Evolutionary conservation across 257 asterid genomes (phyloP), one percentile per base, ranked within the genome.

Genomic region (Ilex asprella): DNA sequence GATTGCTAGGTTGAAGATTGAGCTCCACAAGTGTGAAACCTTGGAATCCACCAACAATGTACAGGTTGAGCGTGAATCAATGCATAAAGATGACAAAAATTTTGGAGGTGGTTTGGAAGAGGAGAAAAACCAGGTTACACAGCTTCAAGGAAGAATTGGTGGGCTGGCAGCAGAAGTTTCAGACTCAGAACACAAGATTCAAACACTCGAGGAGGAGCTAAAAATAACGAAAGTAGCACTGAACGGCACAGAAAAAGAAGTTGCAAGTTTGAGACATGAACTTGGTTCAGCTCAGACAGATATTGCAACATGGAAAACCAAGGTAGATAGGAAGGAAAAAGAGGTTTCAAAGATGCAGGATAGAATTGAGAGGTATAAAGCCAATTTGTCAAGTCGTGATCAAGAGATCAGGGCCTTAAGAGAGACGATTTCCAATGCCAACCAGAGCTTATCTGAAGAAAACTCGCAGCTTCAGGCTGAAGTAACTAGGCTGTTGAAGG

Each of bases 371-470:
- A 81, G 97, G 77, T 89, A 86, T 80, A 83, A 92, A 66, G 62
- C 72, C 30, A 89, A 71, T 75, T 77, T 92, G 16, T 73, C 96
- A 0, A 93, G 84, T 47, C 92, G 97, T 16, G 96, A 89, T 56
- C 93, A 85, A 72, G 97, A 88, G 69, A 92, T 92, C 64, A 66
- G 93, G 69, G 86, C 76, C 31, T 61, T 92, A 72, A 86, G 76
- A 75, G 98, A 88, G 70, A 64, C 89, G 0, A 66, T 92, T 46
- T 72, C 82, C 16, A 83, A 86, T n/a, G 93, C 96, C 55, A 92
- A 92, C 79, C 80, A 83, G 87, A 78, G 75, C 73, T 80, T 86
- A 50, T 73, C 93, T 0, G 97, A 92, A 75, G 96, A 92, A 63
- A 92, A 89, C 59, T 71, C 79, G 62, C 78, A 65, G 69, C 87